These are phyloP conservation scores for Lasiodiplodia hormozganensis DNA, from an alignment of 2,329 filamentous ascomycete genomes.

Conservation along the genomic window DNA sequence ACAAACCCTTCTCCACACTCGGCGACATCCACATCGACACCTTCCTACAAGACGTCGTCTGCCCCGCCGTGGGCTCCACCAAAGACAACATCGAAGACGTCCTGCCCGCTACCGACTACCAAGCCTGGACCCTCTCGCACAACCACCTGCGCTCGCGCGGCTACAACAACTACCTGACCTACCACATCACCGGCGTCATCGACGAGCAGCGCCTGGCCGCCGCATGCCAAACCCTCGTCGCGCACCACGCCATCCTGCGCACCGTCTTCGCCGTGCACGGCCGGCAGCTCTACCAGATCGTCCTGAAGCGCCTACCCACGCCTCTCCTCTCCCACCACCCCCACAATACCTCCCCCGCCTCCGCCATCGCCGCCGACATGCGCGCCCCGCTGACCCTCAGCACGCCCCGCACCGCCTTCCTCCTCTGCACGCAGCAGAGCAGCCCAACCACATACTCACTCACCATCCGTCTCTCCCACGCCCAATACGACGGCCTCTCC, in stretches of 20 bases:
- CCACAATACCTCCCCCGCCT: constrained; percentile 29
- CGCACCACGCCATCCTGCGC: constrained; percentile 43
- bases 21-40: neutral
- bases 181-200: neutral
- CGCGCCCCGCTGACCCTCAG: constrained; percentile 48
- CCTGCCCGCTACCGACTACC: neutral
- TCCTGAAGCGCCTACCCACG: constrained; percentile 12
- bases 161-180: neutral
- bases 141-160: neutral
- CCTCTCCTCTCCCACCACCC: neutral
- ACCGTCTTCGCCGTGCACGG: constrained; percentile 44
- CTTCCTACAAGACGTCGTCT: neutral
- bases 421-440: constrained; percentile 36
- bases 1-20: neutral
- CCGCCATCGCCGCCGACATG: constrained; percentile 45
- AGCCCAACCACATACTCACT: constrained; percentile 28
- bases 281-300: constrained; percentile 43
- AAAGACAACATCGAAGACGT: constrained; percentile 6
- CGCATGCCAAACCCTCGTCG: constrained; percentile 36
- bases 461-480: constrained; percentile 36
- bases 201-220: neutral
- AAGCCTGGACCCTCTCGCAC: neutral
- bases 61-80: neutral
- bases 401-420: constrained; percentile 46
- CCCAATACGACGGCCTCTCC: constrained; percentile 2